Percentiles rank a stretch among this genome's conserved stretches.
Evolutionary conservation across 768 basidiomycete genomes (phyloP).

Genomic region (Trametes villosa): DNA sequence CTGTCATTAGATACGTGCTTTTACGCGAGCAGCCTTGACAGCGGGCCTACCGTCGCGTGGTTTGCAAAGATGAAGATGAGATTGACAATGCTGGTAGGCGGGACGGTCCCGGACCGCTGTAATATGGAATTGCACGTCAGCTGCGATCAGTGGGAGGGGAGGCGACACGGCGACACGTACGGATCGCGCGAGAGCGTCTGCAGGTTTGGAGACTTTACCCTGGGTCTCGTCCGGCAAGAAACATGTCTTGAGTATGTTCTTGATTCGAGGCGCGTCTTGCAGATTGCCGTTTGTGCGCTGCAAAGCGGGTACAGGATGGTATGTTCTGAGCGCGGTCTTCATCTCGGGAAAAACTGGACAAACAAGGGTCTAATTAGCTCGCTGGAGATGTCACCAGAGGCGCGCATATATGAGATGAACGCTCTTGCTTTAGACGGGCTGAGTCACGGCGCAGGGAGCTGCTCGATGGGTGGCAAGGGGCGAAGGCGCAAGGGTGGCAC

Average conservation of each 20-base stretch:
- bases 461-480: too few relatives aligned
- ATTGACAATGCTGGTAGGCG: slow-evolving; percentile 74
- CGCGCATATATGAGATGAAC: background rate
- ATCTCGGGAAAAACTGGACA: slow-evolving; percentile 75
- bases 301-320: slow-evolving; percentile 76
- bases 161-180: slow-evolving; percentile 43
- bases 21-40: background rate
- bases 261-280: slow-evolving; percentile 80
- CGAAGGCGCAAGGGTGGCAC: slow-evolving; percentile 27
- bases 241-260: slow-evolving; percentile 70
- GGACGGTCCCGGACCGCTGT: slow-evolving; percentile 49
- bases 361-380: background rate
- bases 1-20: slow-evolving; percentile 6
- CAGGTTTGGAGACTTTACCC: slow-evolving; percentile 54
- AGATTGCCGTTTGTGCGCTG: slow-evolving; percentile 72
- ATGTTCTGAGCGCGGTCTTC: slow-evolving; percentile 76
- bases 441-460: too few relatives aligned
- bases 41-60: slow-evolving; percentile 46
- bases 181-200: slow-evolving; percentile 56
- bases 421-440: background rate
- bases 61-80: slow-evolving; percentile 70
- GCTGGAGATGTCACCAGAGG: background rate
- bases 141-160: background rate
- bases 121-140: slow-evolving; percentile 9
- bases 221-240: slow-evolving; percentile 51